Base-by-base conservation (phyloP, 805 yeast species). In the Cyberlindnera euphorbiae region DNA sequence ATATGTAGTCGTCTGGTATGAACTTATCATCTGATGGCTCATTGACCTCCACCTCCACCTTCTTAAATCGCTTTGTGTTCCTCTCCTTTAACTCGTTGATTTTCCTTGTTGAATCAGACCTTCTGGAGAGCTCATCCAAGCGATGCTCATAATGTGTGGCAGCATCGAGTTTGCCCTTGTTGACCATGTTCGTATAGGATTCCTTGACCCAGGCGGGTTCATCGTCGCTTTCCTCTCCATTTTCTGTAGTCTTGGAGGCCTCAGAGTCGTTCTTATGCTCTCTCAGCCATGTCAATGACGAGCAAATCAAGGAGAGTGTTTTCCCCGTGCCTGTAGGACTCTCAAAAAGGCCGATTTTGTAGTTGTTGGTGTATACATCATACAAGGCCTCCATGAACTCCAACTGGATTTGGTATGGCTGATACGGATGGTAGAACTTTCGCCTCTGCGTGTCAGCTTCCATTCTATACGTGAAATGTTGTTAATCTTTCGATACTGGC, bases 291-390 rank as follows among this genome's bases (percentile, higher is more conserved):
- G 89, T 75, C 73, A 89, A 70, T 0, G 90, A 66, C 0, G 94
- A 75, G 54, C 97, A 90, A 4, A 90, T 82, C 30, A 89, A 60
- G 0, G 96, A 86, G 3, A 90, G 63, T 0, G 97, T 88, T 58
- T 89, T 89, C 3, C 97, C 97, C 2, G 89, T 85, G 6, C 97
- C 97, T 0, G 97, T 89, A 0, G 97, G 97, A 39, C 93, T 81
- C 55, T 89, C 97, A 51, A 89, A 80, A 2, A 89, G 66, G 0
- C 94, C 95, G 2, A 89, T 65, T 53, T 82, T 85, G 49, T 67
- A 72, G 29, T 52, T 57, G 9, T 67, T 64, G 5, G 66, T 64
- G 13, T 89, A 64, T 2, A 84, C 69, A 17, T 72, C 72, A 48
- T 82, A 82, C n/a, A 90, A 69, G 15, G 79, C 73, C 21, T 66